These are phyloP conservation scores for Przewalskia tangutica DNA, from an alignment of 257 asterid species.

Conservation along the genomic window DNA sequence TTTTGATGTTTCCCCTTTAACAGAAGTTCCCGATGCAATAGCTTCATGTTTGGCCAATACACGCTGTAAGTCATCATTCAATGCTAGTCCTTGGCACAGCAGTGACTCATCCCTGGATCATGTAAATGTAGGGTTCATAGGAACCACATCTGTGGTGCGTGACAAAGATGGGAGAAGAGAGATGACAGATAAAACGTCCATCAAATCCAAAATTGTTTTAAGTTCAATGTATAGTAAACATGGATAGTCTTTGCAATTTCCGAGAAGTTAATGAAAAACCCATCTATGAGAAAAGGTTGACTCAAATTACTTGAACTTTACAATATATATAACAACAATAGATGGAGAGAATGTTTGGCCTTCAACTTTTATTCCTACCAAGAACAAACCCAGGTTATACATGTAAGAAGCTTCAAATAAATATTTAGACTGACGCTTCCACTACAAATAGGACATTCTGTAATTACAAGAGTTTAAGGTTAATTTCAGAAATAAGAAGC, in stretches of 20 bases:
- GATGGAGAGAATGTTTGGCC: not conserved
- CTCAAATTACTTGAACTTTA: not conserved
- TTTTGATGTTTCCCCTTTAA: conserved; percentile 42
- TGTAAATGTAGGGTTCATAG: conserved; percentile 10
- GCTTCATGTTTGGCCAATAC: conserved; percentile 10
- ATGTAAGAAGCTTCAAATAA: not conserved
- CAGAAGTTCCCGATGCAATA: conserved; percentile 10
- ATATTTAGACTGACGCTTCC: not conserved
- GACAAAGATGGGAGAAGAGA: not conserved
- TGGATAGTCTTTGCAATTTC: not conserved
- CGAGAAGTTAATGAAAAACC: not conserved
- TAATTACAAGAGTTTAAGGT: not conserved
- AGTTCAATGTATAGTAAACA: not conserved
- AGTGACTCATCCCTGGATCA: conserved; percentile 8
- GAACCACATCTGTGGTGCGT: not conserved
- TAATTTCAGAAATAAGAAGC: not conserved
- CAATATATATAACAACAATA: not conserved
- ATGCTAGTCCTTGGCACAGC: conserved; percentile 3
- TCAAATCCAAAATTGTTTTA: not conserved
- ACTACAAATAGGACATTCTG: not conserved
- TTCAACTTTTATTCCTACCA: not conserved
- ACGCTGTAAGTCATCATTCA: conserved; percentile 9
- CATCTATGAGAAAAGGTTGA: not conserved
- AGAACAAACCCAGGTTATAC: not conserved
- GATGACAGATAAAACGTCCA: not conserved